Percentiles rank a stretch among this genome's conserved stretches.
These are phyloP conservation scores for Diphasiastrum complanatum DNA, from an alignment of 83 land plant genomes.

Conservation along the genomic window DNA sequence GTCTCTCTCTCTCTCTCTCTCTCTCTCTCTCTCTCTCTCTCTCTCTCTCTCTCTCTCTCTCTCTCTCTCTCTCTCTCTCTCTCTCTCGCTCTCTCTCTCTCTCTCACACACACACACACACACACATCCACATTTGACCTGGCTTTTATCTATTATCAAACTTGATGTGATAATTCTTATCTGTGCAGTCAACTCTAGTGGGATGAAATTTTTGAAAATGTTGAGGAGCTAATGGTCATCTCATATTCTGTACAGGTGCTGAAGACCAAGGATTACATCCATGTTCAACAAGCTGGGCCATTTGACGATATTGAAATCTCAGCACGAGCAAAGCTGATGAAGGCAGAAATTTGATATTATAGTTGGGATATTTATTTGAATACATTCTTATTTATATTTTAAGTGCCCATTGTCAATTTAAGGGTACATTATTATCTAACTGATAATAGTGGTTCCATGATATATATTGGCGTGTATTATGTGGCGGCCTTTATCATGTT, in stretches of 20 bases:
- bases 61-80: no score
- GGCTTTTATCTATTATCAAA: background rate
- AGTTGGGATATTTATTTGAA: no score
- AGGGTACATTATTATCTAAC: no score
- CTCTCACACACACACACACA: background rate
- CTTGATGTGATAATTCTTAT: background rate
- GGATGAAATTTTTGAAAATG: background rate
- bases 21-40: background rate
- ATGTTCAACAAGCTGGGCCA: conserved; percentile 32
- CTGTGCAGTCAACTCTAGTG: background rate
- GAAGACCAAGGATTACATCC: conserved; percentile 41
- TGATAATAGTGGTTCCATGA: no score
- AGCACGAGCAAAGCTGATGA: conserved; percentile 34
- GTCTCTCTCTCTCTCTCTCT: conserved; percentile 1
- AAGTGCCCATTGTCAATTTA: no score
- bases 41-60: background rate
- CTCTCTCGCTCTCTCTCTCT: no score
- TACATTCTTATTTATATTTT: no score
- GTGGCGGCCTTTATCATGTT: no score
- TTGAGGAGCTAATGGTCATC: background rate
- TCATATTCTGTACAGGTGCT: conserved; percentile 20
- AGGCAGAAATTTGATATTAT: no score
- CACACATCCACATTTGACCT: background rate
- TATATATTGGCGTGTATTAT: no score
- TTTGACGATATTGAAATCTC: conserved; percentile 22